These are phyloP conservation scores for Glonium stellatum DNA, from an alignment of 495 filamentous ascomycete species.

Conservation along the genomic window DNA sequence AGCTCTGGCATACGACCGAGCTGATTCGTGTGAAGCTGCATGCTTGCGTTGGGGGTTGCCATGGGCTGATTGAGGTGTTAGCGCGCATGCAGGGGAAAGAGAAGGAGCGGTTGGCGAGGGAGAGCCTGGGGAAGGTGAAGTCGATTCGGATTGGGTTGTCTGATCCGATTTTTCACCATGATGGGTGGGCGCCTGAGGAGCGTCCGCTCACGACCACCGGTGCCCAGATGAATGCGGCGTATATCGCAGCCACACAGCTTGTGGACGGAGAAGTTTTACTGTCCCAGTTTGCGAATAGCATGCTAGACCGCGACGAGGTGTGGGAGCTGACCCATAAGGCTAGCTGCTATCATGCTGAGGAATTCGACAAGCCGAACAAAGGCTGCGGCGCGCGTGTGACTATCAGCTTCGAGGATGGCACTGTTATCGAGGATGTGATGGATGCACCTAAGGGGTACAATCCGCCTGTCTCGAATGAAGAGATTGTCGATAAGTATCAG, in stretches of 20 bases:
- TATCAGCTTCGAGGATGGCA: slow-evolving; percentile 27
- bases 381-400: slow-evolving; percentile 3
- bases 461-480: slow-evolving; percentile 35
- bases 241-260: slow-evolving; percentile 40
- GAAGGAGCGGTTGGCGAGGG: slow-evolving; percentile 31
- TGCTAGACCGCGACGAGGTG: slow-evolving; percentile 37
- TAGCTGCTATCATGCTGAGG: slow-evolving; percentile 32
- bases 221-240: slow-evolving; percentile 42
- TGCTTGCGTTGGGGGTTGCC: slow-evolving; percentile 37
- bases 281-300: slow-evolving; percentile 31
- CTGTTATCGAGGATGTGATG: slow-evolving; percentile 22
- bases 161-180: slow-evolving; percentile 36
- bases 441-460: slow-evolving; percentile 26
- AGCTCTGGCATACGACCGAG: slow-evolving; percentile 36
- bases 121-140: slow-evolving; percentile 21
- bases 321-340: slow-evolving; percentile 39
- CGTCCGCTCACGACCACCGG: slow-evolving; percentile 38
- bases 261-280: slow-evolving; percentile 38
- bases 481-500: slow-evolving; percentile 36
- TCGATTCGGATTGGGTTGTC: slow-evolving; percentile 32
- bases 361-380: slow-evolving; percentile 22
- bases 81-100: slow-evolving; percentile 15
- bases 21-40: slow-evolving; percentile 39
- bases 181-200: slow-evolving; percentile 34
- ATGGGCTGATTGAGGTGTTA: slow-evolving; percentile 31